These are phyloP conservation scores for Chrysanthemum lavandulifolium DNA, from an alignment of 129 eudicot species.

Conservation along the genomic window DNA sequence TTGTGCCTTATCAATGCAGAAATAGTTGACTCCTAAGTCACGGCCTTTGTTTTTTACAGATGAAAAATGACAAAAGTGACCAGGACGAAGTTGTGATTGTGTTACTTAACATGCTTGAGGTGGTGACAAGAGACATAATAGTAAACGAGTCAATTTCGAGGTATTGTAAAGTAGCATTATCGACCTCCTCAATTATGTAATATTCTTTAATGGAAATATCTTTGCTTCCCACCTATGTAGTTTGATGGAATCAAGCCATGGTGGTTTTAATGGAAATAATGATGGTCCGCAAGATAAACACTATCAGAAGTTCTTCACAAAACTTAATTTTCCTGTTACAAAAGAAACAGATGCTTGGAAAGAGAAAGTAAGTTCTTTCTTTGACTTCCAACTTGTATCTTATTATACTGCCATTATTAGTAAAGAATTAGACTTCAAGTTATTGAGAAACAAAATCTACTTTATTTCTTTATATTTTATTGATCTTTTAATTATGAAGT, in stretches of 20 bases:
- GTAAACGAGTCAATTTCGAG: slow-evolving; percentile 52
- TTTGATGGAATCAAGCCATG: slow-evolving; percentile 73
- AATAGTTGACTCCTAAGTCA: slow-evolving; percentile 3
- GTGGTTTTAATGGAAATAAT: slow-evolving; percentile 55
- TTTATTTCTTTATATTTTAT: background rate
- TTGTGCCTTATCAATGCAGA: background rate
- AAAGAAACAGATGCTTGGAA: slow-evolving; percentile 74
- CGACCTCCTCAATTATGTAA: background rate
- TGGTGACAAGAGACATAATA: slow-evolving; percentile 88
- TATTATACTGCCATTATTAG: slow-evolving; percentile 14
- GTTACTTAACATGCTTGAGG: slow-evolving; percentile 86
- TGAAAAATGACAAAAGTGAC: slow-evolving; percentile 59
- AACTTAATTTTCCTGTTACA: slow-evolving; percentile 66
- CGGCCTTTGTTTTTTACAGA: slow-evolving; percentile 40
- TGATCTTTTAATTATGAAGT: background rate
- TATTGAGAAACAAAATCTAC: background rate
- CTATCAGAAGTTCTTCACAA: slow-evolving; percentile 48
- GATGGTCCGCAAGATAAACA: slow-evolving; percentile 59
- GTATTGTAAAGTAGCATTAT: slow-evolving; percentile 34
- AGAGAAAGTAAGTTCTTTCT: slow-evolving; percentile 58
- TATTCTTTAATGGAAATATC: background rate
- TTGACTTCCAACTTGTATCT: slow-evolving; percentile 2
- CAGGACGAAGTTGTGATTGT: slow-evolving; percentile 78
- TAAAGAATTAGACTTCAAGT: slow-evolving; percentile 2
- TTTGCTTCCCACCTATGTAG: slow-evolving; percentile 32